Base-by-base conservation (phyloP, 176 grass and related monocot genomes). In the Dendrocalamus sinicus region DNA sequence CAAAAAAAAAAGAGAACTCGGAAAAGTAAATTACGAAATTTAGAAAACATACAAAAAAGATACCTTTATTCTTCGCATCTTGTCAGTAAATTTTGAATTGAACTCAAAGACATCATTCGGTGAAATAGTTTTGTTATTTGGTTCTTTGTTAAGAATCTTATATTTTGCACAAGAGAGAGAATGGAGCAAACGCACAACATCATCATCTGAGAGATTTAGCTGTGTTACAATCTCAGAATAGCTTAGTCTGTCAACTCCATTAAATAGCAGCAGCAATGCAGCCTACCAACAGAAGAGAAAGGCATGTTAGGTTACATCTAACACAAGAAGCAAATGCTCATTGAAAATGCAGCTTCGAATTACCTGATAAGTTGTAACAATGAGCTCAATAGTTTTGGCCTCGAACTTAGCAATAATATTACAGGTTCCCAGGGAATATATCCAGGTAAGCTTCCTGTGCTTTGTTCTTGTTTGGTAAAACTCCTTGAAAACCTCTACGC, bases 61-160 rank as follows among this genome's bases (percentile, higher is more conserved):
- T 86, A 94, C 94, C 94, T 93, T 97, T 74, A 97, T 94, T 55
- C 94, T 94, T 80, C 89, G 87, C 94, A 90, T 90, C 74, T 81
- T 93, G 28, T 94, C 89, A n/a, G 88, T 94, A 81, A 97, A 97
- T 78, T 94, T 97, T 73, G 85, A 90, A 78, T 97, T 97, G 32
- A 92, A 94, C 68, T 85, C 89, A 58, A 97, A 97, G 7, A 87
- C 39, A 69, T 93, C 89, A 75, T 50, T 93, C 12, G 85, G 72
- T 64, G 91, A 88, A 59, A 93, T 93, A 44, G 76, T 62, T 86
- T 71, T 93, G 30, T 83, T 93, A 83, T 75, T 91, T 86, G 85
- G 91, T 70, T 88, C 88, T 83, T 93, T 93, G 76, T 86, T 91
- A 48, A 93, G 85, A 88, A 93, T 93, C 73, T 88, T 79, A 55